Evolutionary conservation across 176 grass and related monocot species (phyloP).

Genomic region (Urochloa ruziziensis): DNA sequence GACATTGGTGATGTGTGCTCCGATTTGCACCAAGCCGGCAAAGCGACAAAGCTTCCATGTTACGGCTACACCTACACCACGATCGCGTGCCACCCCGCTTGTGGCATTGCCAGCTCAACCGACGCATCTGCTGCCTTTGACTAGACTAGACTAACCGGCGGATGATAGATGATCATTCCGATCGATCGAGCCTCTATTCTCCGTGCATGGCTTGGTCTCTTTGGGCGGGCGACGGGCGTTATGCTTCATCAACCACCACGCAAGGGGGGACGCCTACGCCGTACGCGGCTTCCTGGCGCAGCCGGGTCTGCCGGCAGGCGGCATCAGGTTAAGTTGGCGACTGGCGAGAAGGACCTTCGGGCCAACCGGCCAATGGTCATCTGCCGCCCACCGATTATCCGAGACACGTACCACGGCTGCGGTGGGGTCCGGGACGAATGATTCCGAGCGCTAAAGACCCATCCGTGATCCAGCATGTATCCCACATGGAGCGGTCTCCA

Average conservation of each 20-base stretch:
- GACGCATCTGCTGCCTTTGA: not conserved
- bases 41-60: not conserved
- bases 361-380: not conserved
- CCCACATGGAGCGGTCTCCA: constrained; percentile 36
- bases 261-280: no score
- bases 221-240: no score
- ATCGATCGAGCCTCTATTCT: no score
- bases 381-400: not conserved
- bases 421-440: not conserved
- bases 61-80: not conserved
- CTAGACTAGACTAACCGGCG: not conserved
- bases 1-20: not conserved
- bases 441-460: not conserved
- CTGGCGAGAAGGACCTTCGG: not conserved
- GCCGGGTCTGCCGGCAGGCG: no score
- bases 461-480: constrained; percentile 13
- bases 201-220: no score
- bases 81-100: not conserved
- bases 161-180: not conserved
- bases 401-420: no score
- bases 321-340: no score
- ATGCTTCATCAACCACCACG: not conserved
- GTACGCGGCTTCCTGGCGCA: no score
- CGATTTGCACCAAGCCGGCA: not conserved
- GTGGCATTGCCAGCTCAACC: constrained; percentile 3